Conservation (phyloP, 2,329 filamentous ascomycete genomes). For the Fusarium sublunatum region DNA sequence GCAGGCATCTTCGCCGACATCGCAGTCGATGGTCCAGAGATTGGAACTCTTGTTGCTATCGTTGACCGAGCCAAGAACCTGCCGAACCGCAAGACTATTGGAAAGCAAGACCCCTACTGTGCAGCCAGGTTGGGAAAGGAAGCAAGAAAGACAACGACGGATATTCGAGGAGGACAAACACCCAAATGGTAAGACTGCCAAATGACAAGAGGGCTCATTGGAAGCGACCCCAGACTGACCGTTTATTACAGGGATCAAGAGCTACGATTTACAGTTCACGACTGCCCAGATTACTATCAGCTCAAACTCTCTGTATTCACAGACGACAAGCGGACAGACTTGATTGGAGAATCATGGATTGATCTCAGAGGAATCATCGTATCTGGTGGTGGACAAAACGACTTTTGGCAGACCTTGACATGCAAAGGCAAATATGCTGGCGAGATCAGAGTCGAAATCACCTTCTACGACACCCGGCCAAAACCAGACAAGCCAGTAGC, state of each 20-base stretch:
- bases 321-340: slow-evolving; percentile 96
- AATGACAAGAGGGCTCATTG: neutral
- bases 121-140: slow-evolving; percentile 94
- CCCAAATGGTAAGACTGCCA: slow-evolving; percentile 79
- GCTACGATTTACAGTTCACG: slow-evolving; percentile 93
- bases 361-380: slow-evolving; percentile 84
- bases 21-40: slow-evolving; percentile 90
- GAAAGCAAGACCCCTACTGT: slow-evolving; percentile 98
- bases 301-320: slow-evolving; percentile 97
- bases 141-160: slow-evolving; percentile 95
- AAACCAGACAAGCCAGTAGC: slow-evolving; percentile 76
- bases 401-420: slow-evolving; percentile 88
- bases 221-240: slow-evolving; percentile 30
- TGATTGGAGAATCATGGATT: slow-evolving; percentile 95
- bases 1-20: slow-evolving; percentile 95
- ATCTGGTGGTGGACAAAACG: slow-evolving; percentile 89
- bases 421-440: slow-evolving; percentile 96
- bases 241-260: slow-evolving; percentile 86
- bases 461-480: slow-evolving; percentile 90
- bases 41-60: slow-evolving; percentile 91
- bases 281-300: slow-evolving; percentile 95
- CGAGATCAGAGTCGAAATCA: slow-evolving; percentile 93
- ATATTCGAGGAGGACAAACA: slow-evolving; percentile 93
- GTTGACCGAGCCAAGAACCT: slow-evolving; percentile 97
- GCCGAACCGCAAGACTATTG: slow-evolving; percentile 95